Conservation (phyloP, 129 eudicot species). For the Solidago caesia region DNA sequence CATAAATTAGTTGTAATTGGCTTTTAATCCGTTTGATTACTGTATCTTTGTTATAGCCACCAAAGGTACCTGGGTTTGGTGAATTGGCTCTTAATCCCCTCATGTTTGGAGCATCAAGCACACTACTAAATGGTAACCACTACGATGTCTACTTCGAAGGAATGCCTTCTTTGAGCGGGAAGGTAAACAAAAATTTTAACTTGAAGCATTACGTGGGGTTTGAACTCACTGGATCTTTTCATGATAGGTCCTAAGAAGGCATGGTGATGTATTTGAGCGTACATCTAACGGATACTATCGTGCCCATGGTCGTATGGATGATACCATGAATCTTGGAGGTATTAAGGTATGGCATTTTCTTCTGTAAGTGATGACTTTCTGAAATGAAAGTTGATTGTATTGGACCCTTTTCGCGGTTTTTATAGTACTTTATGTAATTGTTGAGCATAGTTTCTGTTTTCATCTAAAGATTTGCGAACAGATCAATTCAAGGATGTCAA, state of each 20-base stretch:
- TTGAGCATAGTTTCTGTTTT: too few relatives aligned
- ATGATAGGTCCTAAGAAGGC: slow-evolving; percentile 77
- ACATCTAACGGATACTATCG: slow-evolving; percentile 75
- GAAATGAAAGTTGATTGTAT: too few relatives aligned
- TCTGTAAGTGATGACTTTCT: not conserved
- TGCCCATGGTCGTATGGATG: slow-evolving; percentile 98
- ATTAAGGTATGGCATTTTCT: slow-evolving; percentile 58
- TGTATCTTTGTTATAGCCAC: slow-evolving; percentile 45
- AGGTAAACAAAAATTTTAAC: slow-evolving; percentile 36
- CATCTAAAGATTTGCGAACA: too few relatives aligned
- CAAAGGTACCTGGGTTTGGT: slow-evolving; percentile 63
- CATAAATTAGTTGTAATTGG: not conserved
- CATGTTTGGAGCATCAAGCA: slow-evolving; percentile 90
- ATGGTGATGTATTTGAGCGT: slow-evolving; percentile 88
- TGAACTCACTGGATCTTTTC: not conserved
- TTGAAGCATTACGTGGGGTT: not conserved
- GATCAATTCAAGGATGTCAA: too few relatives aligned
- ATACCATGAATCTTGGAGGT: slow-evolving; percentile 99
- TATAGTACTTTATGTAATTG: too few relatives aligned
- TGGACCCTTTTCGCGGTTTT: too few relatives aligned
- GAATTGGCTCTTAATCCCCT: slow-evolving; percentile 87
- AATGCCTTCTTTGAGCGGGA: slow-evolving; percentile 87
- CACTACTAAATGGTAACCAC: slow-evolving; percentile 80
- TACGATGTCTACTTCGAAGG: slow-evolving; percentile 76
- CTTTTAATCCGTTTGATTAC: not conserved